Conservation (phyloP, 306 rosid species). For the Lupinus albus region DNA sequence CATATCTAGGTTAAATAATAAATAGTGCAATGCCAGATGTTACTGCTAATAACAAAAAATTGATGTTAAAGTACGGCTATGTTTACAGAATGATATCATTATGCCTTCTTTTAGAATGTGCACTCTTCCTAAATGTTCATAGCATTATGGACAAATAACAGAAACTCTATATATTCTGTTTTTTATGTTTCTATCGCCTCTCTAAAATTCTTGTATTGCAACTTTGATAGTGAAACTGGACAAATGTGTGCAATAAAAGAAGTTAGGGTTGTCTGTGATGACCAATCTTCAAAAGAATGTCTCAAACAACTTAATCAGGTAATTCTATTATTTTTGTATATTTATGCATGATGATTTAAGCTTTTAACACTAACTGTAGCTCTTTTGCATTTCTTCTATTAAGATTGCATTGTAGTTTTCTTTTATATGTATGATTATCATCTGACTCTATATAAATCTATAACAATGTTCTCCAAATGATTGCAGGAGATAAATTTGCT, state of each 20-base stretch:
- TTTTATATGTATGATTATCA: not conserved
- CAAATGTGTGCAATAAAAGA: slow-evolving; percentile 84
- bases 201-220: slow-evolving; percentile 48
- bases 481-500: slow-evolving; percentile 71
- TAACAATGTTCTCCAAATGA: slow-evolving; percentile 19
- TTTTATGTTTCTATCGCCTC: slow-evolving; percentile 33
- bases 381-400: not conserved
- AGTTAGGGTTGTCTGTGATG: slow-evolving; percentile 63
- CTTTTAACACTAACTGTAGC: not conserved
- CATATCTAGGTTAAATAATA: not conserved
- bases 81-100: slow-evolving; percentile 35
- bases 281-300: slow-evolving; percentile 58
- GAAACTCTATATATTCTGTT: not conserved
- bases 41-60: not conserved
- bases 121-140: not conserved
- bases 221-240: slow-evolving; percentile 66
- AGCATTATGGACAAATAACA: not conserved
- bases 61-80: slow-evolving; percentile 14
- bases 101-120: slow-evolving; percentile 7
- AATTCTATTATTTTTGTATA: not conserved
- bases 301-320: slow-evolving; percentile 78
- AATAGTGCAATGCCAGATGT: not conserved
- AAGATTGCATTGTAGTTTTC: not conserved
- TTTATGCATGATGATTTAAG: not conserved
- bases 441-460: not conserved